A percentile compares a stretch with the other conserved stretches of the same genome.
Conservation (phyloP, 1,139 yeast genomes). For the Sugiyamaella castrensis region DNA sequence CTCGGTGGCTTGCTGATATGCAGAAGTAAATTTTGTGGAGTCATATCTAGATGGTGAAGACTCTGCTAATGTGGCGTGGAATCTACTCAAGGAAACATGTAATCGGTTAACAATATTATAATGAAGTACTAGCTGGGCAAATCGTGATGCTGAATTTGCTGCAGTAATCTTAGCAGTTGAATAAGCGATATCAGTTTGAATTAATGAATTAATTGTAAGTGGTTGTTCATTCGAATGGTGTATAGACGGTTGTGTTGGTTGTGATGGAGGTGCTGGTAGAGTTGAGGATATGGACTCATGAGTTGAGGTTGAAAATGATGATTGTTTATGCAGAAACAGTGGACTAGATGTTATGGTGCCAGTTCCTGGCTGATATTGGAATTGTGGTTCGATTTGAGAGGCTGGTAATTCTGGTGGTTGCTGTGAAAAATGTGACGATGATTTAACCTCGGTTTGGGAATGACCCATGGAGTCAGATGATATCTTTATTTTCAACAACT, state of each 20-base stretch:
- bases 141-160: constrained; percentile 22
- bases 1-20: constrained; percentile 30
- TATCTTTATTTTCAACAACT: too few species aligned
- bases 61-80: constrained; percentile 21
- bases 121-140: constrained; percentile 26
- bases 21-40: constrained; percentile 27
- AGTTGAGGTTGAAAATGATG: constrained; percentile 6
- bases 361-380: background rate
- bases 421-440: too few species aligned
- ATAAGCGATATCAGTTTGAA: constrained; percentile 24
- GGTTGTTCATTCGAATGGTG: constrained; percentile 1
- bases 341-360: background rate
- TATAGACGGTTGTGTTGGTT: constrained; percentile 4
- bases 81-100: constrained; percentile 23
- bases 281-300: constrained; percentile 6
- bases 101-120: constrained; percentile 28
- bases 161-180: constrained; percentile 21
- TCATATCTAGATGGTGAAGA: constrained; percentile 22
- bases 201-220: constrained; percentile 24
- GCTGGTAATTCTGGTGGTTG: too few species aligned
- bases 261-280: constrained; percentile 4
- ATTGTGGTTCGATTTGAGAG: too few species aligned
- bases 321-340: constrained; percentile 1
- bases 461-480: too few species aligned
- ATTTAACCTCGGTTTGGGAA: too few species aligned